phyloP scores from a whole-genome alignment of 1,139 yeast species.

The Zygoascus sp. region DNA sequence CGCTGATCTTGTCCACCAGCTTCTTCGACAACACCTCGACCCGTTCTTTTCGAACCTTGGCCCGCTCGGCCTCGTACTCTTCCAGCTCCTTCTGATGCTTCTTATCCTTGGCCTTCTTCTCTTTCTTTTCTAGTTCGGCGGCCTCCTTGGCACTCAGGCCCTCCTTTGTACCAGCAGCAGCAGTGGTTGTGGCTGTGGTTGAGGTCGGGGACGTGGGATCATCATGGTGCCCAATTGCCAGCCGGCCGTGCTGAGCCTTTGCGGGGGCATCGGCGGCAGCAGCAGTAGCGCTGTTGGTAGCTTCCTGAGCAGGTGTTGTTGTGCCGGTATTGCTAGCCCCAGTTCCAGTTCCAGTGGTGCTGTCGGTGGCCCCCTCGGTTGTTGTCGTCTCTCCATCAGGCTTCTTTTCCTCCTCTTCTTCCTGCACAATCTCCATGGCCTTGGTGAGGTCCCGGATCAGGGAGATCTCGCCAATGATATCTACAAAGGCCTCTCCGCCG shows the following conservation, averaged over 20 bases:
- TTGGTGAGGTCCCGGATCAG: slow-evolving; percentile 74
- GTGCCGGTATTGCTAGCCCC: slow-evolving; percentile 12
- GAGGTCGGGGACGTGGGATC: too few species aligned
- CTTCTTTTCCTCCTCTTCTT: slow-evolving; percentile 50
- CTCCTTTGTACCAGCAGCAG: too few species aligned
- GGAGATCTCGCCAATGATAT: slow-evolving; percentile 87
- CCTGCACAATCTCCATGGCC: slow-evolving; percentile 66
- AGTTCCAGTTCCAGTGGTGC: slow-evolving; percentile 15
- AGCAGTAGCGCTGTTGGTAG: neutral
- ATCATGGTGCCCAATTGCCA: too few species aligned
- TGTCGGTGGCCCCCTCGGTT: slow-evolving; percentile 13
- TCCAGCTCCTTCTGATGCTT: slow-evolving; percentile 61
- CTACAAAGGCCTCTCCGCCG: slow-evolving; percentile 89
- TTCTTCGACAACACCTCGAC: slow-evolving; percentile 60
- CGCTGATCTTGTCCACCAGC: slow-evolving; percentile 60
- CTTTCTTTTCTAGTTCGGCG: slow-evolving; percentile 25
- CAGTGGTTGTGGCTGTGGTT: too few species aligned
- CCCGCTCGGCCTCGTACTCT: slow-evolving; percentile 74
- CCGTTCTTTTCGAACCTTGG: slow-evolving; percentile 65
- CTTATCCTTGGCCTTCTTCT: slow-evolving; percentile 35
- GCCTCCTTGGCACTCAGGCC: neutral
- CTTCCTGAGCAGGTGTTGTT: slow-evolving; percentile 9
- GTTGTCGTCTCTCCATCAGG: slow-evolving; percentile 13
- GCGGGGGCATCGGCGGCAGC: slow-evolving; percentile 10
- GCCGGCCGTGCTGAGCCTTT: too few species aligned